phyloP scores from a whole-genome alignment of 345 rosid genomes.

The Corchorus olitorius region DNA sequence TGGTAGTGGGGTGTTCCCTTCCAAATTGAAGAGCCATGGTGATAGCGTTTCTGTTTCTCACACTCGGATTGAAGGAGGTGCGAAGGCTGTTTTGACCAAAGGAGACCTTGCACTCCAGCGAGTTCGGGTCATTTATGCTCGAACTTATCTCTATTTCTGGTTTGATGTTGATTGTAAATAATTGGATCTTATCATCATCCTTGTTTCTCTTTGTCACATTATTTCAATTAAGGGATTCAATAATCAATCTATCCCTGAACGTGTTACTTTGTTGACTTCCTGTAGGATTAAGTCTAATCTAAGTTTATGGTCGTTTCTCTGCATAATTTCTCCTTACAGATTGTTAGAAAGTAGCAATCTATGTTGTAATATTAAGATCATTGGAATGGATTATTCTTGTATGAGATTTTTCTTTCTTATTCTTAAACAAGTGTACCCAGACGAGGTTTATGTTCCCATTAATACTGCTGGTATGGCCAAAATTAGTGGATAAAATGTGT shows the following conservation, averaged over 20 bases:
- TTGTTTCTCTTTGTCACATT: neutral
- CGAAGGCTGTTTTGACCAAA: conserved; percentile 75
- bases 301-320: neutral
- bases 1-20: conserved; percentile 32
- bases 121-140: conserved; percentile 84
- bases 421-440: neutral
- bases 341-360: neutral
- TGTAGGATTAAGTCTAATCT: neutral
- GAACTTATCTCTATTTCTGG: conserved; percentile 78
- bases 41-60: conserved; percentile 65
- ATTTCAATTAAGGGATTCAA: neutral
- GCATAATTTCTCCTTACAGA: neutral
- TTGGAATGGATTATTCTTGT: neutral
- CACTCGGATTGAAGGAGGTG: conserved; percentile 93
- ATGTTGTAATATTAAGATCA: neutral
- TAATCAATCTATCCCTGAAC: neutral
- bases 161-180: conserved; percentile 67
- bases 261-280: neutral
- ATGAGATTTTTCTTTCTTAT: no score
- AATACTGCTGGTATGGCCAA: neutral
- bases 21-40: conserved; percentile 39
- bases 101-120: conserved; percentile 83
- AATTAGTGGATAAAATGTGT: neutral
- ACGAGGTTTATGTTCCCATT: neutral
- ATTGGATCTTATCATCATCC: conserved; percentile 17